Evolutionary conservation across 2,329 filamentous ascomycete genomes (phyloP).

Genomic region (Calonectria naviculata): DNA sequence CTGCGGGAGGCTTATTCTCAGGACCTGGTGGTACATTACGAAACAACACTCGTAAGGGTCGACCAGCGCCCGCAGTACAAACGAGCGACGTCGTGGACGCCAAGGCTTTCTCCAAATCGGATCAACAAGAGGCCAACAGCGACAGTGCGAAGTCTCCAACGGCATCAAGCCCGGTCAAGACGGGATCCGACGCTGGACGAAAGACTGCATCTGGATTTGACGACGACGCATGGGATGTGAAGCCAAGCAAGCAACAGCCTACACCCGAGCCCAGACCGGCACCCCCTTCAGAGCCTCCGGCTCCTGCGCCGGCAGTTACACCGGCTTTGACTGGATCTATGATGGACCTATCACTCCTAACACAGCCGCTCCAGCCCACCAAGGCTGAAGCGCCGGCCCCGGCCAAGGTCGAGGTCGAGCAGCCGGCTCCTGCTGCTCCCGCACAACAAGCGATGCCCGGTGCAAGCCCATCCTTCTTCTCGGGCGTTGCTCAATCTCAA

Average conservation of each 20-base stretch:
- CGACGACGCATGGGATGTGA: slow-evolving; percentile 97
- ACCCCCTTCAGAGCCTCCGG: slow-evolving; percentile 36
- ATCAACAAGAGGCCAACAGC: slow-evolving; percentile 39
- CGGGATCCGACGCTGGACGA: slow-evolving; percentile 41
- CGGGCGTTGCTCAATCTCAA: slow-evolving; percentile 56
- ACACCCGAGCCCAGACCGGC: slow-evolving; percentile 29
- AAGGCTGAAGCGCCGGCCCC: slow-evolving; percentile 51
- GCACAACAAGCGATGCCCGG: slow-evolving; percentile 60
- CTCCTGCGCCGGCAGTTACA: slow-evolving; percentile 44
- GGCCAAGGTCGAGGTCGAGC: slow-evolving; percentile 21
- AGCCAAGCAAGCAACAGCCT: slow-evolving; percentile 74
- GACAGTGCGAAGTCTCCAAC: slow-evolving; percentile 36
- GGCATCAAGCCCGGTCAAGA: slow-evolving; percentile 41
- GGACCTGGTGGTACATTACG: slow-evolving; percentile 90
- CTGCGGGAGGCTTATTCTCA: slow-evolving; percentile 81
- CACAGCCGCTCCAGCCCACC: slow-evolving; percentile 63
- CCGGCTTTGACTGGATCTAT: slow-evolving; percentile 75
- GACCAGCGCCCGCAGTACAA: slow-evolving; percentile 87
- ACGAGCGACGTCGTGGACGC: slow-evolving; percentile 88
- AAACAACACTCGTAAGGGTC: slow-evolving; percentile 94
- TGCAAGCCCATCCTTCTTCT: slow-evolving; percentile 70
- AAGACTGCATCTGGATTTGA: slow-evolving; percentile 76
- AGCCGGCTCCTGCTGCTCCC: slow-evolving; percentile 47
- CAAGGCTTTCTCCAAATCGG: slow-evolving; percentile 80
- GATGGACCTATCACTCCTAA: slow-evolving; percentile 67